Evolutionary conservation across 495 filamentous ascomycete species (phyloP).

Genomic region (Aspergillus campestris): DNA sequence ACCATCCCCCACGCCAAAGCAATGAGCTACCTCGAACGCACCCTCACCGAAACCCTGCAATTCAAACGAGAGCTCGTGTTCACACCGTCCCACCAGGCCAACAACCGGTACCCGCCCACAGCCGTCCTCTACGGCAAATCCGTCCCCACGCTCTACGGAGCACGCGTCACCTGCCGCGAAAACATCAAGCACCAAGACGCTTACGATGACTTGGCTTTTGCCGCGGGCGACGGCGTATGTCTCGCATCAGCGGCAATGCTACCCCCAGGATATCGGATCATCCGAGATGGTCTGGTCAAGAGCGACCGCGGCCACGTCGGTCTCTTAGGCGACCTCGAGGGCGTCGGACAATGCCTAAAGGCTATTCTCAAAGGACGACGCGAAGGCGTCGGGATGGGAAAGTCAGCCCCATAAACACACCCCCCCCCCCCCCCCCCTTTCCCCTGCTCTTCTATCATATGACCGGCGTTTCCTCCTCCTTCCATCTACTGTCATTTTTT

Average conservation of each 20-base stretch:
- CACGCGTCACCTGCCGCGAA: constrained; percentile 57
- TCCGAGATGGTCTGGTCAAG: constrained; percentile 60
- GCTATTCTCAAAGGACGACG: constrained; percentile 57
- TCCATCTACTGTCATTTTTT: background rate
- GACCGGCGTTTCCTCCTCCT: background rate
- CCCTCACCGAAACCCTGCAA: constrained; percentile 55
- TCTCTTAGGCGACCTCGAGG: constrained; percentile 76
- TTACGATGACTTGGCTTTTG: constrained; percentile 84
- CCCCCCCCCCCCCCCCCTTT: background rate
- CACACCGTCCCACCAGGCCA: constrained; percentile 44
- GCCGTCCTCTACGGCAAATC: constrained; percentile 85
- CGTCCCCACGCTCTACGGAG: constrained; percentile 75
- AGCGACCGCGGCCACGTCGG: constrained; percentile 82
- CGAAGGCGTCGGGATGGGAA: constrained; percentile 61
- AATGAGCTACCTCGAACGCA: constrained; percentile 67
- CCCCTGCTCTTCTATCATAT: background rate
- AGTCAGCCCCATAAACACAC: background rate
- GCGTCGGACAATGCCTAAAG: constrained; percentile 63
- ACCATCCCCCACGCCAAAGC: constrained; percentile 47
- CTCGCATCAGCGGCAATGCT: constrained; percentile 80
- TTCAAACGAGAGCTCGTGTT: constrained; percentile 70
- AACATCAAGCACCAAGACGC: constrained; percentile 66
- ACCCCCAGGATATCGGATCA: constrained; percentile 67
- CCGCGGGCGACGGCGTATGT: constrained; percentile 83
- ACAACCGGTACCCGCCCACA: constrained; percentile 71